Conservation (phyloP, 208 protist genomes). For the Leishmania tropica region DNA sequence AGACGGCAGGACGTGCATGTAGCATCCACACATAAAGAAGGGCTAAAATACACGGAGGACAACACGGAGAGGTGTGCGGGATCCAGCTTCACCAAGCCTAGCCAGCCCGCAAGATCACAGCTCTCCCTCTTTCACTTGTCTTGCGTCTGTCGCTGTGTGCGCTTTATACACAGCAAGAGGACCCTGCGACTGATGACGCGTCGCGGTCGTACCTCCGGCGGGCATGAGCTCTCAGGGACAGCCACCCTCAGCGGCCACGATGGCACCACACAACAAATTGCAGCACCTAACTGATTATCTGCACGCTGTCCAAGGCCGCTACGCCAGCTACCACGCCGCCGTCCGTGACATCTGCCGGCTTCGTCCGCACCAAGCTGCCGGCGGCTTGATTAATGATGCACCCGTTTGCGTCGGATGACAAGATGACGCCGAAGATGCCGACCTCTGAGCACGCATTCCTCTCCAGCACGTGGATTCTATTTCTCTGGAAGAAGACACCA, state of each 20-base stretch:
- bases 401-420: conserved; percentile 38
- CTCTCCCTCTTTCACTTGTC: too few species aligned
- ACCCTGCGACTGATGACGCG: not conserved
- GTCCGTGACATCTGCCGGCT: conserved; percentile 88
- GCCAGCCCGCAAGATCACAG: not conserved
- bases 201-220: not conserved
- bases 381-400: conserved; percentile 57
- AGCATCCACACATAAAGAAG: not conserved
- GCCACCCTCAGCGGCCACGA: not conserved
- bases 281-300: conserved; percentile 9
- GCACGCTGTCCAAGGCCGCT: conserved; percentile 88
- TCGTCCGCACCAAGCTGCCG: conserved; percentile 93
- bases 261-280: not conserved
- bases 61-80: not conserved
- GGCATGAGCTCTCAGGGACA: not conserved
- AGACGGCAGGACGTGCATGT: not conserved
- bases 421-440: conserved; percentile 84
- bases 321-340: conserved; percentile 95
- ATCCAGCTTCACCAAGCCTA: not conserved
- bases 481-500: conserved; percentile 60
- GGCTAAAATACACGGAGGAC: not conserved
- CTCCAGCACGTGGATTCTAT: conserved; percentile 52
- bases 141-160: too few species aligned
- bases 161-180: not conserved
- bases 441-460: conserved; percentile 86